Conservation (phyloP, 495 filamentous ascomycete genomes). For the Penicillium atrosanguineum region DNA sequence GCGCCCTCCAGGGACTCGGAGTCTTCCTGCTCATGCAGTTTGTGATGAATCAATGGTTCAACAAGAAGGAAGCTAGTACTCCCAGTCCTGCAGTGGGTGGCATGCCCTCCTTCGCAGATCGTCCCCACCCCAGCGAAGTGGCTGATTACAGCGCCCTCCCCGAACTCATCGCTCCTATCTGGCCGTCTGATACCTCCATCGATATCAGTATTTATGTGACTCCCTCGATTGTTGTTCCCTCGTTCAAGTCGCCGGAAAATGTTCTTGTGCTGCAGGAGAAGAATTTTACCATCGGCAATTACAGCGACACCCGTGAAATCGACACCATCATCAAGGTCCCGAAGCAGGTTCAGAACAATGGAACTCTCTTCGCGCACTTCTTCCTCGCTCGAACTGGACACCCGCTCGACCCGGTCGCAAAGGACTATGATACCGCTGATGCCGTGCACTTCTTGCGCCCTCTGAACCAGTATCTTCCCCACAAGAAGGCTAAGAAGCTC, state of each 20-base stretch:
- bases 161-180: constrained; percentile 79
- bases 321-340: constrained; percentile 79
- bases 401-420: constrained; percentile 68
- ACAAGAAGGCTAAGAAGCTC: constrained; percentile 91
- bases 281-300: constrained; percentile 77
- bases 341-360: constrained; percentile 80
- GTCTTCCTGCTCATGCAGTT: constrained; percentile 70
- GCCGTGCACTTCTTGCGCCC: constrained; percentile 83
- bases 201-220: constrained; percentile 87
- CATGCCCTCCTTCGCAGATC: constrained; percentile 65
- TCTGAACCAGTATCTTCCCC: constrained; percentile 82
- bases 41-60: constrained; percentile 55
- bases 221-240: constrained; percentile 64
- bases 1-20: constrained; percentile 61
- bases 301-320: constrained; percentile 71
- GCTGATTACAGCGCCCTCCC: constrained; percentile 71
- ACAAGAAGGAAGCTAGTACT: constrained; percentile 43
- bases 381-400: constrained; percentile 75
- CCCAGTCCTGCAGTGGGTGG: constrained; percentile 44
- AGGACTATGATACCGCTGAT: constrained; percentile 65
- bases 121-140: constrained; percentile 58
- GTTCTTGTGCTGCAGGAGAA: constrained; percentile 74
- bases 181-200: constrained; percentile 71
- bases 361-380: constrained; percentile 91
- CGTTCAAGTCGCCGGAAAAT: constrained; percentile 56